Evolutionary conservation across 768 basidiomycete species (phyloP), one percentile per base, ranked within the genome.

Genomic region (Termitomyces sp.): DNA sequence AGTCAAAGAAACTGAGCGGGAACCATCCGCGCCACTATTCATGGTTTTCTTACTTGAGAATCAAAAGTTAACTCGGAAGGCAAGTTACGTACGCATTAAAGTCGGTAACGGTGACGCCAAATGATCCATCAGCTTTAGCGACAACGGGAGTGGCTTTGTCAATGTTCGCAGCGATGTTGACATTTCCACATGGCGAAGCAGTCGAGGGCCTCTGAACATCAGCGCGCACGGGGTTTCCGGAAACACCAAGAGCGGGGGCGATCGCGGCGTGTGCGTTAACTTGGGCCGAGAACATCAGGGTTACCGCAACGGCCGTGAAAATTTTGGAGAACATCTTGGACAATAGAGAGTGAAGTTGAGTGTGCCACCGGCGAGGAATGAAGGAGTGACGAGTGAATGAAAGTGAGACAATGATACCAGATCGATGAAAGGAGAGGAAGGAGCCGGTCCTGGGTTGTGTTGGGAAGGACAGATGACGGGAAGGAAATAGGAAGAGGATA

Each of bases 11-110:
- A 86, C 74, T 53, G 76, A 67, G 13, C 79, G 76, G 2, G 83
- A 84, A 22, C 84, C 84, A 69, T 84, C 83, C 8, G 50, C 39
- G 12, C 79, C 79, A 53, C 80, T 81, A 42, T 45, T 28, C 22
- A 20, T 45, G 15, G 12, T 3, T 20, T 22, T 58, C 13, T 6
- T 9, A 32, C 33, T 50, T 4, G 13, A n/a, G 4, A n/a, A 20
- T 54, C 28, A 7, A 9, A 38, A 33, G 7, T 16, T 11, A 15
- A n/a, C 24, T 24, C 32, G 35, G 4, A 28, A 45, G 18, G 24
- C 28, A 45, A 45, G 46, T 38, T 38, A 16, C 55, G 22, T 32
- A 84, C 84, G 61, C 74, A 61, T 84, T 83, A 67, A 83, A 84
- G 70, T 80, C 76, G 48, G 70, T 77, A 58, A 73, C 74, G 32